These are phyloP conservation scores for Penicillium sp. DNA, from an alignment of 2,329 filamentous ascomycete genomes.

Conservation along the genomic window DNA sequence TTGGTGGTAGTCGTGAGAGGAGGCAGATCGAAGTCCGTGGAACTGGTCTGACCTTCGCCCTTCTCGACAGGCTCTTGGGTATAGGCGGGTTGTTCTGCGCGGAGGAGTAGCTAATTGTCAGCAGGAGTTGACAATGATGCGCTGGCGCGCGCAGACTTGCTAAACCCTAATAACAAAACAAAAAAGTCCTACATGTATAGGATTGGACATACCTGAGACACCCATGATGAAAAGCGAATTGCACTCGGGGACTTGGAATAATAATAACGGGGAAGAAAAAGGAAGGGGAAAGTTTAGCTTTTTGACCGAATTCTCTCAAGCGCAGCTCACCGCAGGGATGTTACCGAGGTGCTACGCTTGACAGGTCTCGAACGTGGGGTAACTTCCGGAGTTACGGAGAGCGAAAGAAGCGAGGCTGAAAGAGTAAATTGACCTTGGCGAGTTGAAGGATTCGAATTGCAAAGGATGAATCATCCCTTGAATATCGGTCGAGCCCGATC, in stretches of 20 bases:
- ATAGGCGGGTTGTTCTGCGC: background rate
- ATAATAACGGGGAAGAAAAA: background rate
- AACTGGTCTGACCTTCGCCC: conserved; percentile 16
- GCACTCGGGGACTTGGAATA: background rate
- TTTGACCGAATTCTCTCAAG: background rate
- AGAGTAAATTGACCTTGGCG: background rate
- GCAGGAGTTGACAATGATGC: background rate
- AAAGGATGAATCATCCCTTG: background rate
- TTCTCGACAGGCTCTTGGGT: conserved; percentile 12
- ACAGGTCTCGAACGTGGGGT: background rate
- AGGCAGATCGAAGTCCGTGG: conserved; percentile 21
- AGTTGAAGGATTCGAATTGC: background rate
- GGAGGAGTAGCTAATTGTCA: conserved; percentile 5
- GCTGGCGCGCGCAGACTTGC: background rate
- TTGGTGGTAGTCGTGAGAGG: conserved; percentile 42
- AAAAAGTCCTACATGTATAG: background rate
- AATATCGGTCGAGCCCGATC: background rate
- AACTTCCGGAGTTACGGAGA: background rate
- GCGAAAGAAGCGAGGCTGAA: background rate
- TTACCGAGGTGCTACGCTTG: background rate
- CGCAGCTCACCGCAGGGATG: background rate
- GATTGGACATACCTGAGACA: conserved; percentile 8
- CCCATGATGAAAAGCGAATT: conserved; percentile 8
- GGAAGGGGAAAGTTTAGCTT: background rate
- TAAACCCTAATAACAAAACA: background rate